Base-by-base conservation (phyloP, 2,329 filamentous ascomycete genomes). In the Claviceps maximensis region DNA sequence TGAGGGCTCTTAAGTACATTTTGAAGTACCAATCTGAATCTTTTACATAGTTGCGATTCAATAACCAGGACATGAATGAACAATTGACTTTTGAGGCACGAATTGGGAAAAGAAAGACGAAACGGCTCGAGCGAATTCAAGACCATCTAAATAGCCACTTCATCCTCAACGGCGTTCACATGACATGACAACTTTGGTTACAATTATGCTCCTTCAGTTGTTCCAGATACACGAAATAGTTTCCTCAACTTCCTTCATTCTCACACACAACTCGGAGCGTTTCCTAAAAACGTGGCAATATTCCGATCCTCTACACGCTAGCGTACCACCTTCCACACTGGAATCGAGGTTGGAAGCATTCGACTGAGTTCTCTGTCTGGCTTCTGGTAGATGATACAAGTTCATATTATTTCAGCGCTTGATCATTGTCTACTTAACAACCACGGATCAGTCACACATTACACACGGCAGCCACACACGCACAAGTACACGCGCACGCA, bases 381-480 rank as follows among this genome's bases (percentile, higher is more conserved):
- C 45, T 51, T 17, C 27, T 45, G 49, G 41, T n/a, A 45, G 21
- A 51, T 40, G 27, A 36, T 5, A 19, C 13, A 23, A 38, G 15
- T 38, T n/a, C 17, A 25, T 25, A 12, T 44, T n/a, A 50, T 44
- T 21, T n/a, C 25, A 15, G n/a, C 17, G 17, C 19, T 42, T 44
- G 25, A 17, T n/a, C 15, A 44, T 21, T 17, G 46, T 21, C 36
- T 44, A n/a, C 21, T 29, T 29, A 25, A 21, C 33, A 41, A 41
- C n/a, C n/a, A 27, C 23, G 29, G 5, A 31, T 33, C 27, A 31
- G 42, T 45, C 49, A 46, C 21, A 51, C 27, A 23, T 51, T 46
- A 17, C 29, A 21, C 33, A 40, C 33, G 12, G 36, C 47, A 40
- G 33, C 47, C 23, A 40, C 45, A 47, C 8, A 77, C 77, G 72